Evolutionary conservation across 2,329 filamentous ascomycete genomes (phyloP).

Genomic region (Arachnomyces sp.): DNA sequence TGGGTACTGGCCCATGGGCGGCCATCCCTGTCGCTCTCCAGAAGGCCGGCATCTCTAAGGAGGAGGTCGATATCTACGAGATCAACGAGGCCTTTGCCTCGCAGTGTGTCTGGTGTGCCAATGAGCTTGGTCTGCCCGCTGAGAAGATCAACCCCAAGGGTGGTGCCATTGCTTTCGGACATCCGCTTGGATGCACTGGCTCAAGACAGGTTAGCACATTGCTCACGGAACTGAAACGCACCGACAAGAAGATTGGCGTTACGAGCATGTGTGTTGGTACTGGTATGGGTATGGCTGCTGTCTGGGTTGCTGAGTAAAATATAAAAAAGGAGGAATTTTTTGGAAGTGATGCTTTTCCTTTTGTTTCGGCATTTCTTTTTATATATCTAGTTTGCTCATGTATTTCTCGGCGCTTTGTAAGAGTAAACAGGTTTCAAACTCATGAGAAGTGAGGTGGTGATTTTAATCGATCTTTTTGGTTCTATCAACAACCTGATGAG

Average conservation of each 20-base stretch:
- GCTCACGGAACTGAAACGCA: slow-evolving; percentile 81
- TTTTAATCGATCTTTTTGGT: too few species aligned
- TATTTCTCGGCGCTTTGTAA: too few species aligned
- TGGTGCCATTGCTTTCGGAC: slow-evolving; percentile 90
- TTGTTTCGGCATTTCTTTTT: slow-evolving; percentile 9
- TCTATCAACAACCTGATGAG: too few species aligned
- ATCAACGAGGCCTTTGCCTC: slow-evolving; percentile 99
- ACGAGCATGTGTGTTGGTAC: slow-evolving; percentile 97
- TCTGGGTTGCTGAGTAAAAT: slow-evolving; percentile 94
- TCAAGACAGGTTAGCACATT: slow-evolving; percentile 89
- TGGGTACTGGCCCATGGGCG: slow-evolving; percentile 93
- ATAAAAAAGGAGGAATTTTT: slow-evolving; percentile 5
- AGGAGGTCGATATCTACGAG: slow-evolving; percentile 95
- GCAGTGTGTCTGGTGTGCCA: slow-evolving; percentile 88
- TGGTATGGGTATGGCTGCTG: slow-evolving; percentile 94
- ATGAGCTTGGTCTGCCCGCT: slow-evolving; percentile 71
- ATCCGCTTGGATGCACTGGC: slow-evolving; percentile 90
- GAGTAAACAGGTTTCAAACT: too few species aligned
- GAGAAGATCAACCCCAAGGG: slow-evolving; percentile 97
- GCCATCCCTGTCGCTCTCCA: slow-evolving; percentile 88
- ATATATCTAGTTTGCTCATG: not conserved
- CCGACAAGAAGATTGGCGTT: slow-evolving; percentile 75
- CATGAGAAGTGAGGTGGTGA: too few species aligned
- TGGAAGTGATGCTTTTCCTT: slow-evolving; percentile 7
- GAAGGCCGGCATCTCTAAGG: slow-evolving; percentile 75